Evolutionary conservation across 2,329 filamentous ascomycete species (phyloP).

Genomic region (Colletotrichum magnum): DNA sequence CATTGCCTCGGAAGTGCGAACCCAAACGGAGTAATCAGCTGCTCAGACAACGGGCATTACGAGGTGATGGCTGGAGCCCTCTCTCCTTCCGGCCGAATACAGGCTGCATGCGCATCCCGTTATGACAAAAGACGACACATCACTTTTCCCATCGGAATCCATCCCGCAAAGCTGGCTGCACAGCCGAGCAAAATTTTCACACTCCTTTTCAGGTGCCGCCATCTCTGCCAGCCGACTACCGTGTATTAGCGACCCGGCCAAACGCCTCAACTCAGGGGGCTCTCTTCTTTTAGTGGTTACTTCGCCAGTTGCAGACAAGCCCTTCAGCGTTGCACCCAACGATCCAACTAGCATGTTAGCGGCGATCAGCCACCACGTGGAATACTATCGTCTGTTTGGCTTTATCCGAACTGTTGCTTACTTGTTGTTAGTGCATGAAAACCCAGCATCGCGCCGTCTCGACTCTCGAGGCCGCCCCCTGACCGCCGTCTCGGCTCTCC

Average conservation of each 20-base stretch:
- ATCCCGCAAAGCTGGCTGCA: conserved; percentile 10
- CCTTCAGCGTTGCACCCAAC: conserved; percentile 22
- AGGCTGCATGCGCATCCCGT: conserved; percentile 14
- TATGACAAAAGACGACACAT: neutral
- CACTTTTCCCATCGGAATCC: conserved; percentile 1
- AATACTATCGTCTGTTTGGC: conserved; percentile 2
- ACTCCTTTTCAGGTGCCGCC: neutral
- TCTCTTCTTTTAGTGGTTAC: neutral
- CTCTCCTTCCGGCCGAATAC: conserved; percentile 25
- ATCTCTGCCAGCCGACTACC: neutral
- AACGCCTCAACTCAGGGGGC: conserved; percentile 26
- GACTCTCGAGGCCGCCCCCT: neutral
- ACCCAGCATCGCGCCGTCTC: neutral
- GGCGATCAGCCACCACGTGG: conserved; percentile 39
- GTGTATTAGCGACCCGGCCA: neutral
- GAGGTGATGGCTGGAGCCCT: neutral
- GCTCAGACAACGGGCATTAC: neutral
- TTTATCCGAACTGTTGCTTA: conserved; percentile 8
- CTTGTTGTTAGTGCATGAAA: neutral
- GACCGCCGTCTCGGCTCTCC: conserved; percentile 15
- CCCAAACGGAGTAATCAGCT: neutral
- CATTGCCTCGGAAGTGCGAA: neutral
- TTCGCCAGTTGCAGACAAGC: conserved; percentile 7
- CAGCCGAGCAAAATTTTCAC: conserved; percentile 8
- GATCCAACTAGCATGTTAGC: conserved; percentile 30